Evolutionary conservation across 768 basidiomycete genomes (phyloP).

Genomic region (Boletus tomentosulus): DNA sequence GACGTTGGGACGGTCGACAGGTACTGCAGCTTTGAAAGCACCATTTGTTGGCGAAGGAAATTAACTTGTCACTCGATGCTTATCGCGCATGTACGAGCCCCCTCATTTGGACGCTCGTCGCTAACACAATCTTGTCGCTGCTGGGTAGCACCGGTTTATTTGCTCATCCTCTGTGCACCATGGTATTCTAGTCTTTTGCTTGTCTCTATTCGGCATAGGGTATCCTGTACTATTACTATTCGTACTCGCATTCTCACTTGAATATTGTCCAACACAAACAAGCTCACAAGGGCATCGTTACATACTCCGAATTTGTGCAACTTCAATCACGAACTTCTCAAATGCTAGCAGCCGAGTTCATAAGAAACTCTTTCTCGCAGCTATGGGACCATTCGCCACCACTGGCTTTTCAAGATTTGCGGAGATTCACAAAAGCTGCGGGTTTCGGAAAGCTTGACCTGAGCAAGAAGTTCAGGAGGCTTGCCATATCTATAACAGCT

Average conservation of each 20-base stretch:
- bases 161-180: slow-evolving; percentile 6
- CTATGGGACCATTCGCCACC: slow-evolving; percentile 4
- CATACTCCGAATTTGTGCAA: too few species aligned
- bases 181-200: slow-evolving; percentile 1
- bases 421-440: slow-evolving; percentile 8
- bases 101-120: not conserved
- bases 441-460: slow-evolving; percentile 21
- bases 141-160: slow-evolving; percentile 4
- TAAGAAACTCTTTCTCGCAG: slow-evolving; percentile 2
- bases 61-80: not conserved
- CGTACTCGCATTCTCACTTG: not conserved
- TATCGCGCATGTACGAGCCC: not conserved
- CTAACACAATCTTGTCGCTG: slow-evolving; percentile 3
- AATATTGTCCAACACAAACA: not conserved
- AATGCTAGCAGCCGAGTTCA: slow-evolving; percentile 9
- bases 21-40: slow-evolving; percentile 15
- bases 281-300: too few species aligned
- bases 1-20: slow-evolving; percentile 27
- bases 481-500: slow-evolving; percentile 22
- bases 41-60: not conserved
- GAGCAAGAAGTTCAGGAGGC: slow-evolving; percentile 9
- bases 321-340: not conserved
- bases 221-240: slow-evolving; percentile 4
- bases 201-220: slow-evolving; percentile 7
- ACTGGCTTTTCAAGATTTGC: slow-evolving; percentile 1